Conservation (phyloP, 2,329 filamentous ascomycete species). For the Botrytis fabae region DNA sequence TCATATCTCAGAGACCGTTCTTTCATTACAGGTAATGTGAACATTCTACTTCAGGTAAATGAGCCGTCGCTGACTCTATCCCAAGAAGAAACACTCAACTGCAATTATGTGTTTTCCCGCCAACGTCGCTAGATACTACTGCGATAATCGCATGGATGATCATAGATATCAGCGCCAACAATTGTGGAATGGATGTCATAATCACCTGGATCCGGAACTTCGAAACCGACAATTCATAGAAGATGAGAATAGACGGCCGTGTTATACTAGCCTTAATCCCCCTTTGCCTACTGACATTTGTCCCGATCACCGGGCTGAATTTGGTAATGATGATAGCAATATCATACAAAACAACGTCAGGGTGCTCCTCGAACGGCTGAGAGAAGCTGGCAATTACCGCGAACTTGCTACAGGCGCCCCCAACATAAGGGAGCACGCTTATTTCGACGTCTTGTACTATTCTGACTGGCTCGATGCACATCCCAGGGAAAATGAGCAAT, state of each 20-base stretch:
- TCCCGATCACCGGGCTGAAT: rapidly evolving
- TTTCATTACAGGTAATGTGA: neutral
- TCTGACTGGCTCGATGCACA: too few relatives aligned
- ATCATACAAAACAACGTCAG: neutral
- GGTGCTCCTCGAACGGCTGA: neutral
- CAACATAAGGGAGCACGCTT: too few relatives aligned
- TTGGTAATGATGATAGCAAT: neutral
- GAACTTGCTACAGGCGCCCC: too few relatives aligned
- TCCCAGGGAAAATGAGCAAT: too few relatives aligned
- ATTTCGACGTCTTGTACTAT: too few relatives aligned
- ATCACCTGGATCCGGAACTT: rapidly evolving
- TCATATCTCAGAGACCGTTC: neutral
- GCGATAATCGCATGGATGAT: rapidly evolving
- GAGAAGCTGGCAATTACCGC: neutral
- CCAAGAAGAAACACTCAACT: neutral
- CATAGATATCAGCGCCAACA: neutral
- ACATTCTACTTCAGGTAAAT: neutral
- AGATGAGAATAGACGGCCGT: rapidly evolving
- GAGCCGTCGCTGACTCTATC: neutral
- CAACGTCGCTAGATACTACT: neutral
- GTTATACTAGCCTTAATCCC: rapidly evolving
- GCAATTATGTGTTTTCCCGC: neutral
- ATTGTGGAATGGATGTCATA: neutral
- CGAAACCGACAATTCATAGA: neutral
- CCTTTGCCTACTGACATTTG: neutral